Evolutionary conservation across 2,329 filamentous ascomycete species (phyloP), one percentile per base, ranked within the genome.

Genomic region (Chrysoporthe deuterocubensis): DNA sequence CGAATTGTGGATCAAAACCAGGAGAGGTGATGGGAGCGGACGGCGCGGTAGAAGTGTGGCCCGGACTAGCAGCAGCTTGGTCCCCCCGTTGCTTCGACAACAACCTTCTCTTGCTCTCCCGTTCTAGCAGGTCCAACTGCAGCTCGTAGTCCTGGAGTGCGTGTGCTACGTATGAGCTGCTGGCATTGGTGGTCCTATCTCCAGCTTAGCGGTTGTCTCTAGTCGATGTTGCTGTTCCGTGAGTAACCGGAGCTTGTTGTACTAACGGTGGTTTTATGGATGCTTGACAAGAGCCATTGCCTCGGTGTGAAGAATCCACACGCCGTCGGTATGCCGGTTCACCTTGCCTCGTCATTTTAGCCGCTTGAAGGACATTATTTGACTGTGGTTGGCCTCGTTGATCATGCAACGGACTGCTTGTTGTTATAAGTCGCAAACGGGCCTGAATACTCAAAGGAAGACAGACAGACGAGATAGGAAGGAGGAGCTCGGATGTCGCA

Each of bases 61-160:
- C 9, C 26, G 21, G 3, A 14, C 21, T 21, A 54, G 11, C 50
- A 16, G 26, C 50, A 34, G 21, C 50, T 1, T 21, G 21, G 11
- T 9, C 11, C 26, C 32, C 21, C 50, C 32, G 50, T 21, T 32
- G 50, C 26, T 34, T 26, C 50, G 11, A 34, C 50, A 32, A 13
- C 50, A 37, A 3, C 4, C 21, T 34, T 6, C 40, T 61, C 42
- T 61, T 26, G 21, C n/a, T 46, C 42, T 61, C 42, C 34, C 48
- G 42, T 11, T 61, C 59, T 13, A 48, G 26, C 26, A 61, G 42
- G 7, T n/a, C 18, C 59, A 61, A n/a, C 14, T 61, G 59, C 21
- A 46, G 21, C 16, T 61, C 21, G 21, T 48, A 61, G 26, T 48
- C 59, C 14, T 44, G 42, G 3, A 61, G 59, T 34, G 59, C 42